A percentile compares a stretch with the other conserved stretches of the same genome.
These are phyloP conservation scores for Lentinula novae-zelandiae DNA, from an alignment of 1,284 basidiomycete species.

Conservation along the genomic window DNA sequence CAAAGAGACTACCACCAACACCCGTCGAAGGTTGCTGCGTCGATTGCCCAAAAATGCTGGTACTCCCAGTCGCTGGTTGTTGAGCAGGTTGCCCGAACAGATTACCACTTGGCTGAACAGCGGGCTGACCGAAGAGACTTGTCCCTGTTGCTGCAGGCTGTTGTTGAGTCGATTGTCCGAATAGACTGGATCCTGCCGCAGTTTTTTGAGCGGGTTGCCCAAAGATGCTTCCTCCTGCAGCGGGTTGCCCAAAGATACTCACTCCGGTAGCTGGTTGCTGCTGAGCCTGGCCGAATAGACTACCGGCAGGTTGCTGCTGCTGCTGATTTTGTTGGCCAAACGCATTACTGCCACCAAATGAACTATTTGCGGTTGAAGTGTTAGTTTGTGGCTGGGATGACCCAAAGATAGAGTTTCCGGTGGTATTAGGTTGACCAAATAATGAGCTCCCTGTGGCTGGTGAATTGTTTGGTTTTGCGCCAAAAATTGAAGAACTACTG, in stretches of 20 bases:
- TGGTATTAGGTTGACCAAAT: background rate
- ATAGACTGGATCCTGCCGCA: constrained; percentile 6
- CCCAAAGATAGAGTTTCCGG: constrained; percentile 31
- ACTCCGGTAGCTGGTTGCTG: constrained; percentile 25
- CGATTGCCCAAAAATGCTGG: constrained; percentile 28
- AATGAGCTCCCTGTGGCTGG: constrained; percentile 3
- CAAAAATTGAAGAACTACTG: constrained; percentile 35
- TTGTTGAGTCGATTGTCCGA: constrained; percentile 15
- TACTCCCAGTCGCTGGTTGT: constrained; percentile 14
- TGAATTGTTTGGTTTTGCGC: constrained; percentile 31
- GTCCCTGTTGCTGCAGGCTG: constrained; percentile 16
- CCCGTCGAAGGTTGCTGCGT: constrained; percentile 22
- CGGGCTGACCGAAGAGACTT: constrained; percentile 30
- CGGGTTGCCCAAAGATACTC: constrained; percentile 17
- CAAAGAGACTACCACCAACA: constrained; percentile 18
- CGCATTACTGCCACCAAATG: constrained; percentile 17
- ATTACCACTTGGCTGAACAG: constrained; percentile 23
- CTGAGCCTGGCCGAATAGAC: constrained; percentile 27
- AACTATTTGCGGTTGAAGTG: background rate
- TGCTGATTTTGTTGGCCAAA: constrained; percentile 24
- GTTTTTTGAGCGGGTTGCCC: constrained; percentile 13
- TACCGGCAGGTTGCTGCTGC: constrained; percentile 16
- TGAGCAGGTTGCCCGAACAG: constrained; percentile 29
- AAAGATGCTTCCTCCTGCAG: constrained; percentile 15
- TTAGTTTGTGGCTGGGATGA: constrained; percentile 21